Conservation (phyloP, 2,329 filamentous ascomycete species). For the Sporothrix protearum region DNA sequence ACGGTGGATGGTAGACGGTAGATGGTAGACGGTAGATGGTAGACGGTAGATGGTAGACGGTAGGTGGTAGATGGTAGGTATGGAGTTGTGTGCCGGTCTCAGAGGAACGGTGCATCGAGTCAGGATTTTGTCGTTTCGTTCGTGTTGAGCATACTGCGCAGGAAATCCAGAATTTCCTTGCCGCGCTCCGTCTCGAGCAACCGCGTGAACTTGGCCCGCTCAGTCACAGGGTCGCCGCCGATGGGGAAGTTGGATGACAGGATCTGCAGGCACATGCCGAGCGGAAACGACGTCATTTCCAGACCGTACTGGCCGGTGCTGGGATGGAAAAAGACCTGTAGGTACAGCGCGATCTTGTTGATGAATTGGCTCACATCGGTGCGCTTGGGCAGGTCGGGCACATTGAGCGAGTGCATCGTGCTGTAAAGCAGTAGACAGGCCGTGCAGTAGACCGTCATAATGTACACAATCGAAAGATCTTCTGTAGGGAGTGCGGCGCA, state of each 20-base stretch:
- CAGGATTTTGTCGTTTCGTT: slow-evolving; percentile 14
- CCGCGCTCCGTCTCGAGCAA: slow-evolving; percentile 27
- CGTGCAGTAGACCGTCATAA: slow-evolving; percentile 27
- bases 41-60: neutral
- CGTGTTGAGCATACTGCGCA: slow-evolving; percentile 26
- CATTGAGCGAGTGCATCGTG: slow-evolving; percentile 22
- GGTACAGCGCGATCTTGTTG: slow-evolving; percentile 23
- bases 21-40: too few relatives aligned
- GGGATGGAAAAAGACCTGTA: slow-evolving; percentile 28
- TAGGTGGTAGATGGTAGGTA: neutral
- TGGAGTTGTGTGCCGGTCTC: neutral
- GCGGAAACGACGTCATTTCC: slow-evolving; percentile 27
- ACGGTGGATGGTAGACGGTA: neutral
- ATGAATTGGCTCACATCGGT: slow-evolving; percentile 23
- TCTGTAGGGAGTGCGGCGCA: slow-evolving; percentile 23
- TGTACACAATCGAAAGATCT: slow-evolving; percentile 28
- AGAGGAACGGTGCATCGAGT: neutral
- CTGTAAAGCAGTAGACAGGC: slow-evolving; percentile 29
- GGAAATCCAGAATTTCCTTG: slow-evolving; percentile 26
- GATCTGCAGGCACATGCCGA: slow-evolving; percentile 26
- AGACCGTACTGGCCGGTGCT: slow-evolving; percentile 28
- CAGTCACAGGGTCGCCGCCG: slow-evolving; percentile 5
- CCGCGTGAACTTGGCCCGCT: slow-evolving; percentile 23
- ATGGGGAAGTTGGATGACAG: slow-evolving; percentile 10
- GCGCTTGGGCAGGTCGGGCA: slow-evolving; percentile 22